These are phyloP conservation scores for Vararia minispora DNA, from an alignment of 768 basidiomycete species.

Conservation along the genomic window DNA sequence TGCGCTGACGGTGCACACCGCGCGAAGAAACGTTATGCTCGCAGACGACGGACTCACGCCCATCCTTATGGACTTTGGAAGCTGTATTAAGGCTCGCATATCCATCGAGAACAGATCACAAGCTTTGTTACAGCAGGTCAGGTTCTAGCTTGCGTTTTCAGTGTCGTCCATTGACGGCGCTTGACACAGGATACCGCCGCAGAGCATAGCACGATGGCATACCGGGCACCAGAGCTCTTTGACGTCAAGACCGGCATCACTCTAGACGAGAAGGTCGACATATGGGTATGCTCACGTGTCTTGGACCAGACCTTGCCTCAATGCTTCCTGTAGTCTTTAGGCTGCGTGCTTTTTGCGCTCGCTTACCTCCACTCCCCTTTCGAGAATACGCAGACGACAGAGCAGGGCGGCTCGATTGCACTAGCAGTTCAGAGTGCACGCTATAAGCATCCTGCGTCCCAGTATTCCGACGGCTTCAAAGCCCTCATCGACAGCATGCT, in stretches of 20 bases:
- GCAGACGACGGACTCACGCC: constrained; percentile 77
- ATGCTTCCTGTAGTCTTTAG: constrained; percentile 60
- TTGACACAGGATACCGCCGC: constrained; percentile 73
- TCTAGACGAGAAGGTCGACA: constrained; percentile 92
- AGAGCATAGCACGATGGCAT: constrained; percentile 98
- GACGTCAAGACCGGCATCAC: constrained; percentile 87
- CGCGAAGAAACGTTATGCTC: constrained; percentile 85
- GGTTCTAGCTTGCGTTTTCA: constrained; percentile 1
- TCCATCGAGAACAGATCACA: constrained; percentile 72
- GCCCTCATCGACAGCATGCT: constrained; percentile 80
- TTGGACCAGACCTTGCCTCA: not conserved
- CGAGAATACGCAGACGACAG: constrained; percentile 83
- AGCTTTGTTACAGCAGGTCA: constrained; percentile 81
- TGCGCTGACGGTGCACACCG: not conserved
- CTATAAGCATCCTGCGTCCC: constrained; percentile 79
- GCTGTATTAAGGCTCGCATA: constrained; percentile 77
- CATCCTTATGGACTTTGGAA: constrained; percentile 98
- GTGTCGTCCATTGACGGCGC: not conserved
- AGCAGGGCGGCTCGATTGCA: constrained; percentile 93
- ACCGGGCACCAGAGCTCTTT: constrained; percentile 93
- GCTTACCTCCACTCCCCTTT: constrained; percentile 96
- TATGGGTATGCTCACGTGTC: constrained; percentile 59
- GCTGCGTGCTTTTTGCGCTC: constrained; percentile 89
- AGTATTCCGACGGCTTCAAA: constrained; percentile 78
- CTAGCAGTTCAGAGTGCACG: constrained; percentile 95